Base-by-base conservation (phyloP, 768 basidiomycete genomes). In the Holtermannia corniformis region DNA sequence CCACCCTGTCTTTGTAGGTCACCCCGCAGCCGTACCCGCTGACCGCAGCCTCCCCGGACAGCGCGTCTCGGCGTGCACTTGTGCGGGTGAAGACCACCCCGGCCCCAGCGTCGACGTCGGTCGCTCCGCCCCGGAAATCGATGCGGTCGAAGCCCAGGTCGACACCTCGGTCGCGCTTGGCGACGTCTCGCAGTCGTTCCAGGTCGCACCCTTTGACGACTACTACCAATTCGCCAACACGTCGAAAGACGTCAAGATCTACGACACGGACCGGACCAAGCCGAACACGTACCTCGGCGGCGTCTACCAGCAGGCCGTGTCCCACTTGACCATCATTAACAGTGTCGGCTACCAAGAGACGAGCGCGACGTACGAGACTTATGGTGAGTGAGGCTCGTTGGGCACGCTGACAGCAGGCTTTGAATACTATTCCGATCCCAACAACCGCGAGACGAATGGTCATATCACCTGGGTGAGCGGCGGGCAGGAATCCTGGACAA, bases 61-160 rank as follows among this genome's bases (percentile, higher is more conserved):
- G 70, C 79, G 82, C 49, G 74, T 95, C 20, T 88, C 86, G 4
- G 78, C 86, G 27, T 96, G 92, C 71, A 96, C 93, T 2, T 96
- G 93, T 67, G 71, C 76, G 20, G 84, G 84, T 11, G 85, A 92
- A 82, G 22, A 67, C 51, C 91, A 95, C 71, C 89, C 91, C 2
- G 91, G 91, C 11, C 91, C 91, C 16, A 87, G 86, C 37, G 77
- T 81, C 3, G 87, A 78, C 58, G 79, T 84, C 41, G 89, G 89
- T 27, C 82, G 89, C 48, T 71, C 84, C 41, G 85, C 87, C 1
- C 89, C 89, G 3, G 89, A 93, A 73, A 88, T 93, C 46, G 90
- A 93, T 77, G 74, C 88, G 10, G 82, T 92, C 64, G 89, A 91
- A 74, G 84, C 87, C 11, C 83, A 84, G 74, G 82, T 65, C 54